Conservation (phyloP, 768 basidiomycete species). For the Podaxis sp. region DNA sequence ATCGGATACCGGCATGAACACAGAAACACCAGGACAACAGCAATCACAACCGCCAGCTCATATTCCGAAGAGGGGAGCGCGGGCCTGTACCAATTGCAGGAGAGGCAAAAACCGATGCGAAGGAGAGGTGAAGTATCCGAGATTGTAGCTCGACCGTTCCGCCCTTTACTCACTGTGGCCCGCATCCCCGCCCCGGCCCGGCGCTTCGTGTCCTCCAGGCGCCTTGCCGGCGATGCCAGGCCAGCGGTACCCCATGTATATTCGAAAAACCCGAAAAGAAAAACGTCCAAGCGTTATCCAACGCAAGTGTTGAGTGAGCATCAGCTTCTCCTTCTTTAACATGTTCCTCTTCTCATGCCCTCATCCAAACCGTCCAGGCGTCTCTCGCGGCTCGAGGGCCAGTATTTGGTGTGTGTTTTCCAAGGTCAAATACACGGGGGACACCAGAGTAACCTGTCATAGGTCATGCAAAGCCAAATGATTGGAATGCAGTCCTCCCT, state of each 20-base stretch:
- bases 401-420: conserved; percentile 62
- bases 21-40: conserved; percentile 31
- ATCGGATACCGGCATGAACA: conserved; percentile 33
- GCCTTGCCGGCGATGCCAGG: conserved; percentile 87
- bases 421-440: neutral
- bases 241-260: conserved; percentile 75
- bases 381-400: conserved; percentile 80
- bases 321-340: conserved; percentile 11
- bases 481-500: conserved; percentile 91
- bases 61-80: conserved; percentile 86
- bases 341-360: conserved; percentile 17
- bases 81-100: conserved; percentile 86
- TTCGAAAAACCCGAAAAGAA: conserved; percentile 95
- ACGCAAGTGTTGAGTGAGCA: conserved; percentile 72
- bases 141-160: conserved; percentile 39
- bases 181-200: conserved; percentile 77
- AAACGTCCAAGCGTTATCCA: conserved; percentile 54
- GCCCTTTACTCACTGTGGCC: conserved; percentile 54
- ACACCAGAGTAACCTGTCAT: conserved; percentile 3
- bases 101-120: conserved; percentile 94
- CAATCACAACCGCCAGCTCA: conserved; percentile 43
- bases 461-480: conserved; percentile 95
- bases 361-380: conserved; percentile 48
- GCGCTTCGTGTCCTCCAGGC: conserved; percentile 53
- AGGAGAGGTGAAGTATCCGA: conserved; percentile 66